Percentiles rank a stretch among this genome's conserved stretches.
phyloP scores from a whole-genome alignment of 768 basidiomycete genomes.

The Pleurotus pulmonarius region DNA sequence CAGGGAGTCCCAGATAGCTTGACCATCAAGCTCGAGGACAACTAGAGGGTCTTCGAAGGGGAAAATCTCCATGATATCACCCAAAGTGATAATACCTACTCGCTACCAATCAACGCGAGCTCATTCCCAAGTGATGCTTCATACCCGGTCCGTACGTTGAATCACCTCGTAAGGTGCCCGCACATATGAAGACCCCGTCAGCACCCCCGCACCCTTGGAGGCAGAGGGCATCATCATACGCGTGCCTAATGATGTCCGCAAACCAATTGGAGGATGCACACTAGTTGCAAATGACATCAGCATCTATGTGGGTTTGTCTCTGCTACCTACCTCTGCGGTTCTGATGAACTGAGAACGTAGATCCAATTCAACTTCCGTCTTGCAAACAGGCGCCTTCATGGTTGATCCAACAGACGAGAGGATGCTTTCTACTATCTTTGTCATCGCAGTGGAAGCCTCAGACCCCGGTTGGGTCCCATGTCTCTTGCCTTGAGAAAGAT shows the following conservation, averaged over 20 bases:
- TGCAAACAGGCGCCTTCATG: slow-evolving; percentile 75
- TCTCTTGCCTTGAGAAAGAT: slow-evolving; percentile 49
- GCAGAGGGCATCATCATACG: slow-evolving; percentile 70
- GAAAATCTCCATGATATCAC: slow-evolving; percentile 84
- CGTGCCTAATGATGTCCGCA: slow-evolving; percentile 78
- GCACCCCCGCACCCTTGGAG: slow-evolving; percentile 59
- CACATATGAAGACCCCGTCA: slow-evolving; percentile 79
- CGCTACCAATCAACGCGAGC: not conserved
- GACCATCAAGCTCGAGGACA: slow-evolving; percentile 77
- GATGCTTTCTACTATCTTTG: slow-evolving; percentile 55
- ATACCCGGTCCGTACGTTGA: slow-evolving; percentile 79
- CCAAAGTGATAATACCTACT: slow-evolving; percentile 70
- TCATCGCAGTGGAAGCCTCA: slow-evolving; percentile 51
- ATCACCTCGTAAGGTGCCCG: slow-evolving; percentile 85
- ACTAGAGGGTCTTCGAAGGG: slow-evolving; percentile 87
- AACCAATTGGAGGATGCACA: slow-evolving; percentile 78
- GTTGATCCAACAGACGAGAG: slow-evolving; percentile 67
- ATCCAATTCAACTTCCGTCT: slow-evolving; percentile 62
- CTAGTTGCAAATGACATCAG: slow-evolving; percentile 26
- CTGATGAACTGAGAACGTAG: slow-evolving; percentile 74
- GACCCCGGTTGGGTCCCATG: slow-evolving; percentile 59
- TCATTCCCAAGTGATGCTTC: slow-evolving; percentile 7
- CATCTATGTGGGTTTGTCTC: not conserved
- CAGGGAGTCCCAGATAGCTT: slow-evolving; percentile 73
- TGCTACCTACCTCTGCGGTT: slow-evolving; percentile 53